A percentile compares a stretch with the other conserved stretches of the same genome.
These are phyloP conservation scores for Dothiorella sarmentorum DNA, from an alignment of 2,329 filamentous ascomycete genomes.

Conservation along the genomic window DNA sequence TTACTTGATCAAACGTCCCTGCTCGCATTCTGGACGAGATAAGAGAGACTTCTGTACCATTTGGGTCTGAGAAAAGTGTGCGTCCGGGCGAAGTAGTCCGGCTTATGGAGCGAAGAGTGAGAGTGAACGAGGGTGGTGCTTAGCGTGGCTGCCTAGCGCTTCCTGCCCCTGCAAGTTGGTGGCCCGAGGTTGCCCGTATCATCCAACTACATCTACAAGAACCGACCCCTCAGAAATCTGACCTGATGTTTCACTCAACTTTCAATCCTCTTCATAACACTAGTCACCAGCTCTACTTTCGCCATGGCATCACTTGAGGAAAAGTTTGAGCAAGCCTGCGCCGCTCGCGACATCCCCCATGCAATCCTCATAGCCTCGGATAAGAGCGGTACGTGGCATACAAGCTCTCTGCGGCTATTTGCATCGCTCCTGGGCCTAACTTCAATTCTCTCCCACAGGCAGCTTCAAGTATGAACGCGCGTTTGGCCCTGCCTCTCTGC, in stretches of 20 bases:
- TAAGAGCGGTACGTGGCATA: conserved; percentile 24
- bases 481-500: conserved; percentile 33
- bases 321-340: conserved; percentile 25
- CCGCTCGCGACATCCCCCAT: conserved; percentile 27
- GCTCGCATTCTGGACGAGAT: background rate
- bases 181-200: background rate
- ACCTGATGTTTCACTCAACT: background rate
- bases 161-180: background rate
- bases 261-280: background rate
- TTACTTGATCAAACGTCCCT: too few relatives aligned
- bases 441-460: conserved; percentile 23
- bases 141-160: background rate
- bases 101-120: background rate
- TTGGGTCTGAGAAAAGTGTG: background rate
- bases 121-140: background rate
- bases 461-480: conserved; percentile 35
- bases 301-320: conserved; percentile 27
- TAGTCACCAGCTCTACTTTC: too few relatives aligned
- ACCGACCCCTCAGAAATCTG: background rate
- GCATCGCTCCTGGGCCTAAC: background rate
- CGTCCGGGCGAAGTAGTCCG: background rate
- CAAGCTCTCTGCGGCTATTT: background rate
- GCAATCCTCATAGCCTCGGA: conserved; percentile 27
- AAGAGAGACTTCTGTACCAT: too few relatives aligned
- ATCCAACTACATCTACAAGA: background rate